Base-by-base conservation (phyloP, 2,329 filamentous ascomycete genomes). In the Rhexocercosporidium sp. region DNA sequence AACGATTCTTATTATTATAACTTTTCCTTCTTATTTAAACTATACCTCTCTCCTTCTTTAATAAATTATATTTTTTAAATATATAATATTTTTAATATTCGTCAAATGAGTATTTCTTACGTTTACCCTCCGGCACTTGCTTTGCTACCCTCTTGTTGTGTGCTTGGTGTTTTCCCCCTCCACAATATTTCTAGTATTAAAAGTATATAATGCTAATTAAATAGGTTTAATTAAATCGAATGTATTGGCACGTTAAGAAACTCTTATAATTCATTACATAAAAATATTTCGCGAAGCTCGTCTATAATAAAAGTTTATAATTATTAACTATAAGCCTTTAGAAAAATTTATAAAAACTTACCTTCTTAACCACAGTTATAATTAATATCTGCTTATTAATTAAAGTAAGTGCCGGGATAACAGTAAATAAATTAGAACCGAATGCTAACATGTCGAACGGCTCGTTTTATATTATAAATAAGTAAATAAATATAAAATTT, bases 141-240 rank as follows among this genome's bases (percentile, higher is more conserved):
- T n/a, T n/a, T n/a, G n/a, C n/a, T n/a, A n/a, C n/a, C n/a, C n/a
- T n/a, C n/a, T n/a, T n/a, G n/a, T n/a, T n/a, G n/a, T n/a, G n/a
- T n/a, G n/a, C n/a, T n/a, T n/a, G n/a, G n/a, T n/a, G n/a, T n/a
- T n/a, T n/a, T n/a, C n/a, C n/a, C n/a, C n/a, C n/a, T n/a, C n/a
- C n/a, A n/a, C n/a, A n/a, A 39, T 56, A 64, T 64, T 57, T 34
- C 49, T 39, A 34, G 61, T 64, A 29, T 31, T 56, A 22, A 64
- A 29, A 31, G 53, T 64, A 64, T 64, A 47, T 64, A 31, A 44
- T 44, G 3, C 22, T 25, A 63, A 27, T n/a, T 25, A 27, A 47
- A 62, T 1, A 27, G 18, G 29, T 27, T 27, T 57, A 34, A 34
- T 49, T 64, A n/a, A 27, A 64, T 44, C 5, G 57, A 14, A 64